Percentiles rank a stretch among this genome's conserved stretches.
phyloP scores from a whole-genome alignment of 139 green algal species.

The Chlamydomonas sp. region DNA sequence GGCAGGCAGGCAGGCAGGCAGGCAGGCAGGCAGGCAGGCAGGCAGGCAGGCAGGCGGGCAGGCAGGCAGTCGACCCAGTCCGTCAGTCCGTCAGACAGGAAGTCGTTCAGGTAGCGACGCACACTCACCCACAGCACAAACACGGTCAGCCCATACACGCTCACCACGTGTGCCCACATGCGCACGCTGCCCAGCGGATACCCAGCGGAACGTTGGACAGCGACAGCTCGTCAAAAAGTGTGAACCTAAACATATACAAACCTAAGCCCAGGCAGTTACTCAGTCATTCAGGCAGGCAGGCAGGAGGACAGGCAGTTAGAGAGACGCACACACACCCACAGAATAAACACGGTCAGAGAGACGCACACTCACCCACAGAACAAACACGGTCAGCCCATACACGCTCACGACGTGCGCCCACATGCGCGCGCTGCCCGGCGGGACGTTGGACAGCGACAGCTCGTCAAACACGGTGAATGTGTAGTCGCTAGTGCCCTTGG shows the following conservation, averaged over 20 bases:
- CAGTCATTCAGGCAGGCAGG: too few species aligned
- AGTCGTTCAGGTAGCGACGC: too few species aligned
- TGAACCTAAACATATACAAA: background rate
- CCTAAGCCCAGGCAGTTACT: too few species aligned
- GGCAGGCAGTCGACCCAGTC: too few species aligned
- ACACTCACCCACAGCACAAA: constrained; percentile 33
- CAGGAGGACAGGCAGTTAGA: too few species aligned
- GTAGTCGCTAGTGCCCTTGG: background rate
- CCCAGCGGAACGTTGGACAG: constrained; percentile 7
- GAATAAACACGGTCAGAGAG: background rate
- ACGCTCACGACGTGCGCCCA: constrained; percentile 49
- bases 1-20: too few species aligned
- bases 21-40: too few species aligned
- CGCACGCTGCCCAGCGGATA: background rate
- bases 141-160: constrained; percentile 40
- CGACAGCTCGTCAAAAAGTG: background rate
- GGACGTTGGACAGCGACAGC: constrained; percentile 48
- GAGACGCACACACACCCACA: too few species aligned
- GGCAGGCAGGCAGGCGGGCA: too few species aligned
- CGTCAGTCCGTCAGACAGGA: background rate
- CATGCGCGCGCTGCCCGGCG: constrained; percentile 17
- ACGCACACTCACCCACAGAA: constrained; percentile 26
- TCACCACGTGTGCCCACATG: constrained; percentile 31
- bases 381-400: constrained; percentile 43
- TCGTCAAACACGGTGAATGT: constrained; percentile 39